phyloP scores from a whole-genome alignment of 164 flowering plant genomes.

The Aristolochia californica region DNA sequence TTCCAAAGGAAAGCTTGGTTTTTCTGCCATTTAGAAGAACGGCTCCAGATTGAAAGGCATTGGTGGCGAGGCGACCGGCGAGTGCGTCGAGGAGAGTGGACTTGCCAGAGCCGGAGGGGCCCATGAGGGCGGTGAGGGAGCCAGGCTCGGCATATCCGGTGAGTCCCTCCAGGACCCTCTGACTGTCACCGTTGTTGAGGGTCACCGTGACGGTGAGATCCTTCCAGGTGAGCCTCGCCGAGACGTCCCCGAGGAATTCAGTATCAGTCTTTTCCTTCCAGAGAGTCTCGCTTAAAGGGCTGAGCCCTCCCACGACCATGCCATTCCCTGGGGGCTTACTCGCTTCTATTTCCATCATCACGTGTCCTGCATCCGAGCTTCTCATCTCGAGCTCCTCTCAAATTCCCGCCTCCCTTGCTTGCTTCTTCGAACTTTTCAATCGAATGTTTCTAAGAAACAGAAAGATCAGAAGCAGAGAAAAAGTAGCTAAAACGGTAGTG shows the following conservation, averaged over 20 bases:
- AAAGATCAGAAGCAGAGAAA: no score
- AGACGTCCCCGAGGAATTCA: slow-evolving; percentile 62
- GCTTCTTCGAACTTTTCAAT: no score
- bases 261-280: slow-evolving; percentile 57
- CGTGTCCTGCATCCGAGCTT: slow-evolving; percentile 9
- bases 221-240: slow-evolving; percentile 81
- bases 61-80: slow-evolving; percentile 74
- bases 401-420: no score
- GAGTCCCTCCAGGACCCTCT: slow-evolving; percentile 61
- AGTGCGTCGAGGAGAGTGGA: slow-evolving; percentile 88
- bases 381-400: slow-evolving; percentile 4
- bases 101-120: slow-evolving; percentile 92
- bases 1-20: slow-evolving; percentile 79
- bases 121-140: slow-evolving; percentile 74
- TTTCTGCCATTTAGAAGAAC: slow-evolving; percentile 76
- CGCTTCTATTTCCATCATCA: slow-evolving; percentile 49
- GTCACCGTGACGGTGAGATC: slow-evolving; percentile 77
- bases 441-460: no score
- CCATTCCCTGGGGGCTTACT: slow-evolving; percentile 27
- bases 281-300: slow-evolving; percentile 74
- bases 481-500: no score
- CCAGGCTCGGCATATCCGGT: slow-evolving; percentile 90
- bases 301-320: slow-evolving; percentile 36
- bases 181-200: slow-evolving; percentile 53
- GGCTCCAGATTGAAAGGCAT: slow-evolving; percentile 76